A percentile compares a stretch with the other conserved stretches of the same genome.
phyloP scores from a whole-genome alignment of 441 rosid genomes.

The Gossypium lobatum region DNA sequence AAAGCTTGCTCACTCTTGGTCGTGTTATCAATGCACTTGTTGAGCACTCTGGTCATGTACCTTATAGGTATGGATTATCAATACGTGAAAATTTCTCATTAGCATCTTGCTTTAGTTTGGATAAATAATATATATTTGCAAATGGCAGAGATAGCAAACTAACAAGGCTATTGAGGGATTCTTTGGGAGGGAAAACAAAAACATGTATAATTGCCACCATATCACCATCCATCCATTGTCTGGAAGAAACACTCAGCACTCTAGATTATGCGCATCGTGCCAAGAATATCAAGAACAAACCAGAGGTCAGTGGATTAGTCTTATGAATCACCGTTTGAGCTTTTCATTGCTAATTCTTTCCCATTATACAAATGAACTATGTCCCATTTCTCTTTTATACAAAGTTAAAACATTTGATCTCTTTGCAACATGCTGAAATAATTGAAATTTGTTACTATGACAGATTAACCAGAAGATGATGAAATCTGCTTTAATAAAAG shows the following conservation, averaged over 20 bases:
- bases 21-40: constrained; percentile 96
- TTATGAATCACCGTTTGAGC: not conserved
- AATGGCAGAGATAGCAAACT: constrained; percentile 82
- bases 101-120: no score
- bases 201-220: constrained; percentile 95
- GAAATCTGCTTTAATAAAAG: constrained; percentile 95
- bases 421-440: constrained; percentile 14
- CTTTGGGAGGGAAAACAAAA: constrained; percentile 97
- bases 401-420: no score
- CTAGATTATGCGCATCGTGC: constrained; percentile 98
- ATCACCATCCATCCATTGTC: constrained; percentile 85
- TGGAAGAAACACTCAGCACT: constrained; percentile 98
- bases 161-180: constrained; percentile 93
- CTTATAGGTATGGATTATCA: constrained; percentile 61
- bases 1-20: constrained; percentile 98
- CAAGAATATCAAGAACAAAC: constrained; percentile 93
- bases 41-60: constrained; percentile 96
- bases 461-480: constrained; percentile 99
- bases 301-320: constrained; percentile 50
- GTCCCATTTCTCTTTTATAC: not conserved
- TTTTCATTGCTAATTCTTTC: constrained; percentile 2
- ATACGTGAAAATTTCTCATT: not conserved
- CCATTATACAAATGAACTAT: not conserved
- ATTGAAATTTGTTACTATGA: constrained; percentile 12
- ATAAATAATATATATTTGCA: not conserved